Evolutionary conservation across 805 yeast genomes (phyloP), one percentile per base, ranked within the genome.

Genomic region (Candida endomychidarum): DNA sequence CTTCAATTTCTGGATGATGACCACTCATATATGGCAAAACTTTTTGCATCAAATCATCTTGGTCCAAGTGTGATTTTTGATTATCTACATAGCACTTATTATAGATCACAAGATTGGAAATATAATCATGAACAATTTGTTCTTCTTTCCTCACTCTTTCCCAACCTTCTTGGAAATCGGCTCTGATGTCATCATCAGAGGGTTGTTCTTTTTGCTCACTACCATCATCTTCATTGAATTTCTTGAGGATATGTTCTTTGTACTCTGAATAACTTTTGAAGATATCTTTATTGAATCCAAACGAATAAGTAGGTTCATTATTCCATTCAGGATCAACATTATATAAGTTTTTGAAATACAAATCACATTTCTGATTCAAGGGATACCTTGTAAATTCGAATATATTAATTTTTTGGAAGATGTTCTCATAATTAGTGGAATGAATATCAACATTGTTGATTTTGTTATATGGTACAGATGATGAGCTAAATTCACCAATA

Each of bases 21-120:
- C 37, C 42, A 7, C 54, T 45, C 10, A 60, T 40, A 60, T 61
- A 60, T 3, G 65, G 65, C 24, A 49, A 52, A 1, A 54, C 25
- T 35, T 45, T 47, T 11, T 35, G 8, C 19, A 49, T 51, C 4
- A 58, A 18, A 8, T 46, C 48, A 7, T 30, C 21, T 18, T 41
- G 26, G 34, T 43, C 37, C 12, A 46, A 19, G 3, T n/a, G 17
- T 3, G 41, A 31, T 2, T 14, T 10, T 20, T 22, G 21, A 7
- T 38, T 24, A 7, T 45, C 37, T 21, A 58, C 25, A 33, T 34
- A 58, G 40, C 65, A 58, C 42, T 50, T 48, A 45, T 55, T 50
- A 38, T 48, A 61, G 1, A 60, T 39, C 34, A 49, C 49, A 20
- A 58, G 34, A 37, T 58, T 55, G 9, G 57, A 48, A 18, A 59